These are phyloP conservation scores for Phlegmacium glaucopus DNA, from an alignment of 768 basidiomycete genomes.

Conservation along the genomic window DNA sequence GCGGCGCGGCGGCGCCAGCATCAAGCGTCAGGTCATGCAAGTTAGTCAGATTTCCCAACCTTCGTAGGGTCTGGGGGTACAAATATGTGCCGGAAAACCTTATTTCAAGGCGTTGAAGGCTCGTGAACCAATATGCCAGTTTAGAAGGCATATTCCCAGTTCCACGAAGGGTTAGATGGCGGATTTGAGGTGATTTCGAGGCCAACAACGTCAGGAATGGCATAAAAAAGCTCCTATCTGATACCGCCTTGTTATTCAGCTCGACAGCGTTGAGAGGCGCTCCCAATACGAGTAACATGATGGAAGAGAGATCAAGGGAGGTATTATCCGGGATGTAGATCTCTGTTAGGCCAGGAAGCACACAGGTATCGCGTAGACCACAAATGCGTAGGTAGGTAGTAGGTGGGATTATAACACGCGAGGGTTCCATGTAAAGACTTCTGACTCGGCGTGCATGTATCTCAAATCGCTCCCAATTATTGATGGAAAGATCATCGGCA, in stretches of 20 bases:
- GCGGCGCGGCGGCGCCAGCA: not conserved
- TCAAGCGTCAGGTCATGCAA: not conserved
- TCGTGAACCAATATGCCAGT: not conserved
- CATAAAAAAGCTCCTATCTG: not conserved
- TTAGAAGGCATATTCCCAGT: not conserved
- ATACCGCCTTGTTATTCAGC: not conserved
- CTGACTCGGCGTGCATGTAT: not conserved
- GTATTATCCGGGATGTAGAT: no score
- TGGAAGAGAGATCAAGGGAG: not conserved
- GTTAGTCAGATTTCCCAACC: not conserved
- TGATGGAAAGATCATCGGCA: not conserved
- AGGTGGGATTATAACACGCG: not conserved
- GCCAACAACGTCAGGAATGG: not conserved
- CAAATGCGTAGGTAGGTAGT: not conserved
- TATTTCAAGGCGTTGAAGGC: not conserved
- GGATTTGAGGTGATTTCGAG: not conserved
- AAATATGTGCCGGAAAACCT: not conserved
- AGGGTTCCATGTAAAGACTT: not conserved
- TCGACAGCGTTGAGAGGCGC: not conserved
- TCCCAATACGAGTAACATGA: not conserved
- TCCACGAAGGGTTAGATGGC: not conserved
- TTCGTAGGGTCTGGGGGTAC: not conserved
- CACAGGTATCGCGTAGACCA: no score
- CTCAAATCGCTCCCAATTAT: slow-evolving; percentile 3
- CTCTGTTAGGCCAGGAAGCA: not conserved